Percentiles rank a stretch among this genome's conserved stretches.
phyloP scores from a whole-genome alignment of 495 filamentous ascomycete species.

The Schizothecium vesticola region DNA sequence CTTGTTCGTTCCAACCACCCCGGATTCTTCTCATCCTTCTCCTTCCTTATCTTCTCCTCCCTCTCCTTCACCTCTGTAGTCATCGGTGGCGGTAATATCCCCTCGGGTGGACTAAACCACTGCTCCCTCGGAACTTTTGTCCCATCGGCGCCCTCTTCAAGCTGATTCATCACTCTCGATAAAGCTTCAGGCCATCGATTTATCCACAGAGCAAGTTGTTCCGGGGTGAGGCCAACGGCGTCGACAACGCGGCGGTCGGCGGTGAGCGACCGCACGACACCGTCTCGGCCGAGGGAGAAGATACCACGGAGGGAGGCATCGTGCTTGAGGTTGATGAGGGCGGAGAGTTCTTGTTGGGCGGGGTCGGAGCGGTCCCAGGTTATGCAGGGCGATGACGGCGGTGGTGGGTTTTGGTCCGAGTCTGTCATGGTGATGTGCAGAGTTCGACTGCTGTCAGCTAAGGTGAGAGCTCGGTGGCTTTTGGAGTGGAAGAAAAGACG shows the following conservation, averaged over 20 bases:
- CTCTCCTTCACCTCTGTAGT: neutral
- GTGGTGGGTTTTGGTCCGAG: too few species aligned
- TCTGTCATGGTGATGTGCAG: too few species aligned
- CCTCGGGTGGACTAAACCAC: neutral
- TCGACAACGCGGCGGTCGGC: neutral
- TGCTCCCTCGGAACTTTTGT: neutral
- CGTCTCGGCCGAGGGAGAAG: neutral
- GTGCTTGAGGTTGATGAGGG: neutral
- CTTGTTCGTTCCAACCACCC: too few species aligned
- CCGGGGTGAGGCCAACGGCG: neutral
- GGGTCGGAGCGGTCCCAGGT: neutral
- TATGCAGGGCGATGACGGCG: too few species aligned
- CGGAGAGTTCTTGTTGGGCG: neutral
- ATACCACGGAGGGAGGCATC: neutral
- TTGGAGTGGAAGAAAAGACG: too few species aligned
- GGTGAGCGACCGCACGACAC: neutral
- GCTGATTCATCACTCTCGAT: too few species aligned
- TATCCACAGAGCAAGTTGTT: neutral
- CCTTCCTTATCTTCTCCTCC: neutral
- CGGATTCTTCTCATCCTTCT: neutral
- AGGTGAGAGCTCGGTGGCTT: too few species aligned
- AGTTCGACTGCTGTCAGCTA: too few species aligned
- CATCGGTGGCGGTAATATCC: neutral
- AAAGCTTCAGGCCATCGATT: neutral
- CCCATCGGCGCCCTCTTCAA: neutral